Base-by-base conservation (phyloP, 2,329 filamentous ascomycete genomes). In the Fusarium drepaniforme region DNA sequence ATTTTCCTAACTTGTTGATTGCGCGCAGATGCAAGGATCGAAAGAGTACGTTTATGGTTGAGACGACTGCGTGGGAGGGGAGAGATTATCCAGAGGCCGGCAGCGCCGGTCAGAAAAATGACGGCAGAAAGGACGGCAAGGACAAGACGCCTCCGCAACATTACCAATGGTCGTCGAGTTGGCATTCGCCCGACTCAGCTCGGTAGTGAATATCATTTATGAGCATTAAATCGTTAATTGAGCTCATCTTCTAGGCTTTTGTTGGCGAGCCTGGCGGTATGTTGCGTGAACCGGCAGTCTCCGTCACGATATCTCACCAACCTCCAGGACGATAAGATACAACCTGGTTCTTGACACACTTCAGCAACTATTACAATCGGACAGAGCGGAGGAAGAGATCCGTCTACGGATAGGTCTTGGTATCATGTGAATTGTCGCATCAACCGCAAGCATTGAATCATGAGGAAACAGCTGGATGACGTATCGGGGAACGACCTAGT, bases 41-140 rank as follows among this genome's bases (percentile, higher is more conserved):
- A 75, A 88, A 89, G 16, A 89, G 88, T 6, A 83, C 68, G 9
- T 93, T 92, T 76, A 88, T 85, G 80, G 88, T 91, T 51, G 91
- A 93, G 83, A 93, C 91, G 28, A 92, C 91, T 15, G 85, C 87
- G 51, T 92, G 90, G 90, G 90, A 92, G 82, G 85, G 81, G 70
- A 80, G 79, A 69, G 75, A 74, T 56, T 75, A 73, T 73, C 57
- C 68, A 59, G 38, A 40, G 21, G 21, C 57, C 16, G 44, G 59
- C 59, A 28, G 9, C 9, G 56, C 40, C 28, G 59, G 64, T 28
- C 58, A 65, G 38, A 66, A 66, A 40, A 75, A 51, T 56, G 75
- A 68, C 58, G 60, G 44, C 42, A 69, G 64, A 56, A 72, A 67
- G 65, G 74, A 73, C 60, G 68, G 64, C 69, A 64, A 70, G 37